Conservation (phyloP, 192 early-diverging fungal genomes). For the Gryganskiella cystojenkinii region DNA sequence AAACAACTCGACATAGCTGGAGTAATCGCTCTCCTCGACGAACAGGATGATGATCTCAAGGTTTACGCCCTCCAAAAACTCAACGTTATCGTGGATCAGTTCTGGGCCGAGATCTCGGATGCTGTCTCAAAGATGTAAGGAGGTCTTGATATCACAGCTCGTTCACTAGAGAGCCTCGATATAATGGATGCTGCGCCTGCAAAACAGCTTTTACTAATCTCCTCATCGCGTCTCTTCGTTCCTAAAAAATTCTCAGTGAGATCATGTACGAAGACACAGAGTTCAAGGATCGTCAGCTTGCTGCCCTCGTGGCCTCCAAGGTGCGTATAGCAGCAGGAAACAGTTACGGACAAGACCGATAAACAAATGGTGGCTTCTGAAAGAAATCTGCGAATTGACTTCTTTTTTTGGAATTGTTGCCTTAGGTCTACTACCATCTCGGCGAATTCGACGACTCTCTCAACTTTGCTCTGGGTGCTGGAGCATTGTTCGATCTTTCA, state of each 20-base stretch:
- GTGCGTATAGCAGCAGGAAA: slow-evolving; percentile 48
- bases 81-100: slow-evolving; percentile 88
- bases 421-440: slow-evolving; percentile 94
- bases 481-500: slow-evolving; percentile 85
- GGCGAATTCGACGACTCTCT: slow-evolving; percentile 97
- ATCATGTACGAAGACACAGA: slow-evolving; percentile 92
- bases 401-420: not conserved
- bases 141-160: not conserved
- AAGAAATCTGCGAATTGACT: not conserved
- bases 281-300: slow-evolving; percentile 88
- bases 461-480: slow-evolving; percentile 95
- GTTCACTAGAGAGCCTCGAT: not conserved
- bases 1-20: slow-evolving; percentile 78
- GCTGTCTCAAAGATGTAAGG: slow-evolving; percentile 88
- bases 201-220: not conserved
- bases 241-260: slow-evolving; percentile 79
- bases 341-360: not conserved
- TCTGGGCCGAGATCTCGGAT: slow-evolving; percentile 99
- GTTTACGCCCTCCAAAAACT: slow-evolving; percentile 94
- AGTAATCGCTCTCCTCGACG: slow-evolving; percentile 94
- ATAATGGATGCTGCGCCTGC: not conserved
- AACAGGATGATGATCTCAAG: slow-evolving; percentile 90
- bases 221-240: slow-evolving; percentile 4
- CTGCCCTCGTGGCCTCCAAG: slow-evolving; percentile 97
- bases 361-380: not conserved